Conservation (phyloP, 2,329 filamentous ascomycete species). For the Lachnellula arida region DNA sequence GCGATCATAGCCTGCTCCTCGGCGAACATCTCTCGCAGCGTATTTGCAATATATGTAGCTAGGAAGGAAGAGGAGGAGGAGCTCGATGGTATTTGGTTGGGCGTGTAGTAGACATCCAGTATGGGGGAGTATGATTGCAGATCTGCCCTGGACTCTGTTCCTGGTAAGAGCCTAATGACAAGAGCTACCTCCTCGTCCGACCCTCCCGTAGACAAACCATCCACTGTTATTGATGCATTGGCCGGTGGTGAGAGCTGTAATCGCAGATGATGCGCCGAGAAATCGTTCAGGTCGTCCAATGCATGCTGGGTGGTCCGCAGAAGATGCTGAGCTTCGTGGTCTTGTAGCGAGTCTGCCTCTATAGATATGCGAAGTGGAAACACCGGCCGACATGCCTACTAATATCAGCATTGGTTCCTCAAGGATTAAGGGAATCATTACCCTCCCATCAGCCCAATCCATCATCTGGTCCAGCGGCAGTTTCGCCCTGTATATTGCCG, state of each 20-base stretch:
- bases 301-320: conserved; percentile 78
- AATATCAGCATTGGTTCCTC: conserved; percentile 14
- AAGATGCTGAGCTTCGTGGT: conserved; percentile 66
- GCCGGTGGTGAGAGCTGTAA: conserved; percentile 54
- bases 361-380: conserved; percentile 83
- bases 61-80: conserved; percentile 67
- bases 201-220: conserved; percentile 31
- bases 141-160: conserved; percentile 53
- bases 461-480: conserved; percentile 84
- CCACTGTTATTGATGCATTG: conserved; percentile 15
- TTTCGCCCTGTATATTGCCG: conserved; percentile 81
- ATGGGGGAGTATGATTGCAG: conserved; percentile 66
- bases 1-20: conserved; percentile 88
- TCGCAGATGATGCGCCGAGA: conserved; percentile 76
- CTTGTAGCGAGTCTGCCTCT: conserved; percentile 60
- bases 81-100: conserved; percentile 60
- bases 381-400: conserved; percentile 76
- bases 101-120: conserved; percentile 73
- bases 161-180: conserved; percentile 64
- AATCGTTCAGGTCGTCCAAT: conserved; percentile 82
- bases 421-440: conserved; percentile 36
- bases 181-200: conserved; percentile 54
- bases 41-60: conserved; percentile 73
- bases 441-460: conserved; percentile 86
- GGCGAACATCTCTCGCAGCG: conserved; percentile 72